phyloP scores from a whole-genome alignment of 2,329 filamentous ascomycete genomes.

The Verticillium tricorpus region DNA sequence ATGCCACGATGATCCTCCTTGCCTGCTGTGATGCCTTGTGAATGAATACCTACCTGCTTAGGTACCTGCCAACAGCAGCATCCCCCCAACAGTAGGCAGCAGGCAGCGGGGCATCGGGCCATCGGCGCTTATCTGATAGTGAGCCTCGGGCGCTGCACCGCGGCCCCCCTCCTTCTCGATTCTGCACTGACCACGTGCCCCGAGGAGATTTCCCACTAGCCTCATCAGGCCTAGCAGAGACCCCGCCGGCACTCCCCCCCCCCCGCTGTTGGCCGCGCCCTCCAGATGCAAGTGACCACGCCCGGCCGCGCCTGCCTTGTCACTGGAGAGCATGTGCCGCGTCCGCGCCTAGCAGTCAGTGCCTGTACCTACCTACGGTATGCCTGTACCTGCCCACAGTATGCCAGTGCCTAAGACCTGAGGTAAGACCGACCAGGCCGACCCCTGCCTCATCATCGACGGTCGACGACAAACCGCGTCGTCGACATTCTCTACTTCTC shows the following conservation, averaged over 20 bases:
- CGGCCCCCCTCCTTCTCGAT: constrained; percentile 1
- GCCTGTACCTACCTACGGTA: not conserved
- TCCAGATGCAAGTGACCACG: not conserved
- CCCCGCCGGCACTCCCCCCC: not conserved
- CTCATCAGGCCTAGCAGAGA: not conserved
- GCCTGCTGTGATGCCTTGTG: too few relatives aligned
- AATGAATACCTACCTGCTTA: too few relatives aligned
- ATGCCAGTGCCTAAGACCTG: not conserved
- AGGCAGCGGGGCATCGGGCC: not conserved
- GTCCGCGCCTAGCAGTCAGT: constrained; percentile 8
- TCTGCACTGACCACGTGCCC: constrained; percentile 5
- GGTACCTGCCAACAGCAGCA: not conserved
- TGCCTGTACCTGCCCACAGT: not conserved
- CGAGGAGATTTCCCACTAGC: constrained; percentile 1
- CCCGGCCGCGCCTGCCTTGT: not conserved
- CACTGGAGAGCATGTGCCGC: constrained; percentile 10
- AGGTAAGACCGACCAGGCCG: not conserved
- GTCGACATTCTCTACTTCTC: not conserved
- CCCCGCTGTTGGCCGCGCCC: not conserved
- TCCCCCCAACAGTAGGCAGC: too few relatives aligned
- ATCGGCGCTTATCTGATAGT: constrained; percentile 3
- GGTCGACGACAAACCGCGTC: not conserved
- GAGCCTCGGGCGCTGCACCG: not conserved
- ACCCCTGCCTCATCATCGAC: not conserved
- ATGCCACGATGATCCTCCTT: too few relatives aligned